Conservation (phyloP, 345 rosid species). For the Gossypium herbaceum region DNA sequence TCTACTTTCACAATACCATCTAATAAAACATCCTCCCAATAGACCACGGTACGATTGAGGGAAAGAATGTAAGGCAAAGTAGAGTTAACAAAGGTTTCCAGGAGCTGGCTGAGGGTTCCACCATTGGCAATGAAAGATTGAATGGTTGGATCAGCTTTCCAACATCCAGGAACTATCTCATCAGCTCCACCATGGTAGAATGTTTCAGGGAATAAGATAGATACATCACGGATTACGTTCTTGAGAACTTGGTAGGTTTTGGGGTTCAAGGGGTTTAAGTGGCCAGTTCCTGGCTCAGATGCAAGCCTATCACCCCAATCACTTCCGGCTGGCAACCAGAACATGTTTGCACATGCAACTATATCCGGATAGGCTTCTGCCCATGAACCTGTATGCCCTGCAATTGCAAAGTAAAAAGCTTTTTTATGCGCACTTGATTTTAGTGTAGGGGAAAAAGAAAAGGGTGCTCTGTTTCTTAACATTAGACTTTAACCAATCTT, state of each 20-base stretch:
- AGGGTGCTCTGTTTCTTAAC: background rate
- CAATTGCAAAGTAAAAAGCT: background rate
- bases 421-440: no score
- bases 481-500: background rate
- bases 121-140: conserved; percentile 50
- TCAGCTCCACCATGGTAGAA: conserved; percentile 79
- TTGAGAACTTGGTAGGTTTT: conserved; percentile 65
- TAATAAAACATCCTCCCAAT: conserved; percentile 79
- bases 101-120: conserved; percentile 66
- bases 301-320: conserved; percentile 60
- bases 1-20: conserved; percentile 47
- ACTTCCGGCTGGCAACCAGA: conserved; percentile 68
- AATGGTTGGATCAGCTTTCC: conserved; percentile 67
- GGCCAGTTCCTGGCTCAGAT: conserved; percentile 84
- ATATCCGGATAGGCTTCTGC: conserved; percentile 79
- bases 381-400: conserved; percentile 87
- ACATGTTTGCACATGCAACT: conserved; percentile 79
- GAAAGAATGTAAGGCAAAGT: conserved; percentile 65
- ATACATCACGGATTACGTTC: conserved; percentile 50
- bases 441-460: background rate
- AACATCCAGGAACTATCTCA: conserved; percentile 72
- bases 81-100: conserved; percentile 51
- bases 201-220: conserved; percentile 57
- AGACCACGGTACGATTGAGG: conserved; percentile 65
- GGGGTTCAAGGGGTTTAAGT: conserved; percentile 71